Evolutionary conservation across 805 yeast genomes (phyloP).

Genomic region (Starmera quercuum): DNA sequence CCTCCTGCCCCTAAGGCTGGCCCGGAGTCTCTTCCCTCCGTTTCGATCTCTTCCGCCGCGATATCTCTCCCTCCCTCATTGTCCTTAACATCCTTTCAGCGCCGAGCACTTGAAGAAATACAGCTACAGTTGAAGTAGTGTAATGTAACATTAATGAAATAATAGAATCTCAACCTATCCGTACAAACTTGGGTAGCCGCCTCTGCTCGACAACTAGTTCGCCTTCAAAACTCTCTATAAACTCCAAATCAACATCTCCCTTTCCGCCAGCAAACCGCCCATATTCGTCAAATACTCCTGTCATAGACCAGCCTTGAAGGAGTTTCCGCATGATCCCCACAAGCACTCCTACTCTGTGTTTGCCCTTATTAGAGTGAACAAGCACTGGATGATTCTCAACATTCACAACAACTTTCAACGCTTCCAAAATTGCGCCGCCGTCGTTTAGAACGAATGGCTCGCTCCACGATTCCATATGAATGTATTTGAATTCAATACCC

Average conservation of each 20-base stretch:
- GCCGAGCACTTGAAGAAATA: too few relatives aligned
- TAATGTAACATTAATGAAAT: too few relatives aligned
- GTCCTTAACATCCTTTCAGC: too few relatives aligned
- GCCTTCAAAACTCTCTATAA: constrained; percentile 77
- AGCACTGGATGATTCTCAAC: constrained; percentile 77
- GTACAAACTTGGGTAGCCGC: constrained; percentile 59
- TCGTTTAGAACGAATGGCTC: constrained; percentile 63
- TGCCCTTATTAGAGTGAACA: constrained; percentile 91
- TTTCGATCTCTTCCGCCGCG: too few relatives aligned
- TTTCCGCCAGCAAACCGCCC: constrained; percentile 90
- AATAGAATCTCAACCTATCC: constrained; percentile 8
- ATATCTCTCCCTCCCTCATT: too few relatives aligned
- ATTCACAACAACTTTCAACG: constrained; percentile 50
- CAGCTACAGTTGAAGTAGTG: too few relatives aligned
- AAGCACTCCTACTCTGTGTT: constrained; percentile 82
- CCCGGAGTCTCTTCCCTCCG: too few relatives aligned
- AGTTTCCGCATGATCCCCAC: constrained; percentile 86
- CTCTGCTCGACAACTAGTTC: constrained; percentile 38
- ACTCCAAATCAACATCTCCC: constrained; percentile 86
- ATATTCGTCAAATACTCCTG: constrained; percentile 92
- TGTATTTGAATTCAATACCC: constrained; percentile 46
- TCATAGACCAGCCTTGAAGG: constrained; percentile 87
- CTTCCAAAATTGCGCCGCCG: constrained; percentile 46
- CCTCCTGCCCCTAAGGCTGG: too few relatives aligned
- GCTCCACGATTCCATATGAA: constrained; percentile 64